phyloP scores from a whole-genome alignment of 139 green algal species.

The Coccomyxa sp. region DNA sequence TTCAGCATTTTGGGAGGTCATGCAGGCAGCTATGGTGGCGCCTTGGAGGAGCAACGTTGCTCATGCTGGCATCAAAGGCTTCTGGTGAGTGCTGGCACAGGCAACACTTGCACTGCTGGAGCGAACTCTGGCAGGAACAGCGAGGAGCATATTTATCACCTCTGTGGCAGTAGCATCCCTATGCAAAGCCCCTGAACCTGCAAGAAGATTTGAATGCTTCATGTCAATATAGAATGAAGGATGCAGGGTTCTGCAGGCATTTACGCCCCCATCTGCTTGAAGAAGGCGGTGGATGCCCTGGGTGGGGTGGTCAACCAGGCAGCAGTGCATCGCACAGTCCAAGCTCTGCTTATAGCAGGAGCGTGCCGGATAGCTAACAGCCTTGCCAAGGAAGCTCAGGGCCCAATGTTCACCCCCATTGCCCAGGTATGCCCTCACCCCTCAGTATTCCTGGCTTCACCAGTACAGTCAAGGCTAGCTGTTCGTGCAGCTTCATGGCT shows the following conservation, averaged over 20 bases:
- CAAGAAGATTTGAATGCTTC: neutral
- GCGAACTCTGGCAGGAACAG: too few species aligned
- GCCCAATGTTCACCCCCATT: constrained; percentile 78
- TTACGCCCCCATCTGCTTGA: constrained; percentile 67
- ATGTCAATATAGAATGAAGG: neutral
- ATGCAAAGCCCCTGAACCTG: neutral
- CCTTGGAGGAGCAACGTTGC: constrained; percentile 50
- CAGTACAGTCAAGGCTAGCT: neutral
- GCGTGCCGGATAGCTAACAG: constrained; percentile 58
- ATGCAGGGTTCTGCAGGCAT: constrained; percentile 47
- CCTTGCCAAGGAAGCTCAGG: constrained; percentile 78
- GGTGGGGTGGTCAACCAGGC: neutral
- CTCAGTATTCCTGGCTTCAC: neutral
- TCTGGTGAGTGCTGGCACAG: constrained; percentile 33
- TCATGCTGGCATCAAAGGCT: constrained; percentile 67
- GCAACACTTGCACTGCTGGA: too few species aligned
- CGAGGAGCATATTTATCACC: too few species aligned
- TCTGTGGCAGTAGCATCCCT: too few species aligned
- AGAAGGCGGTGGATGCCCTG: constrained; percentile 72
- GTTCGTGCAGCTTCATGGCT: neutral
- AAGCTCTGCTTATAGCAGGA: constrained; percentile 35
- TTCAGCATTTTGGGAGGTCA: neutral
- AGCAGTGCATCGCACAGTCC: constrained; percentile 1
- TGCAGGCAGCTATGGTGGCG: constrained; percentile 59
- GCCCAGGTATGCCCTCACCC: constrained; percentile 47